Base-by-base conservation (phyloP, 208 protist species). In the Tetramitus jugosus region DNA sequence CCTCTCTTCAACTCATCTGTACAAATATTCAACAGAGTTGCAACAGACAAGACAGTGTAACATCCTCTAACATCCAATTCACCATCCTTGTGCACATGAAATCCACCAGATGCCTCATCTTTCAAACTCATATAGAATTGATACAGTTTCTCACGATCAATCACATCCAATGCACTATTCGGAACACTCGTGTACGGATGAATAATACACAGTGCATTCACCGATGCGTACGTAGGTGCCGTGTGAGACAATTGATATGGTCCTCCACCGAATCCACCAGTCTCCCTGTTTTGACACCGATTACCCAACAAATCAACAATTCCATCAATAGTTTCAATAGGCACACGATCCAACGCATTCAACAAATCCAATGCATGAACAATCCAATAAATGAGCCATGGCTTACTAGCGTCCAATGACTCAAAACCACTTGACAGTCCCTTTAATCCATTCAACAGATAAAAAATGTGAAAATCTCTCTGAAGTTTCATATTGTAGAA, bases 21-120 rank as follows among this genome's bases (percentile, higher is more conserved):
- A 14, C 64, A 10, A 60, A 75, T 60, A 60, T 86, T 81, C 3
- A 95, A 82, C 0, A 94, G 79, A 7, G 72, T 69, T 17, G 87
- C 85, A 26, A 94, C 84, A n/a, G 91, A 84, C 0, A 91, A 82
- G 2, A 81, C 91, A 76, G 89, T 92, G 85, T 95, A 96, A 35
- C 84, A 89, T 2, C 86, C 90, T 10, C 93, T 90, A 39, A 94
- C 81, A 77, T 96, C 92, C 6, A 82, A 78, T 77, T 96, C 92
- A 2, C 92, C 93, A 31, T 86, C 88, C 23, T 79, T 61, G 79
- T 94, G 88, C 80, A 96, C 88, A 45, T 80, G 60, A 78, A 95
- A 95, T 60, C 90, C 87, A 35, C 90, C 89, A 31, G 45, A 60
- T 43, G 90, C 88, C 14, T 81, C 60, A 45, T 84, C 81, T 40